A percentile compares a stretch with the other conserved stretches of the same genome.
Conservation (phyloP, 108 stramenopile species). For the Nitzschia putrida region DNA sequence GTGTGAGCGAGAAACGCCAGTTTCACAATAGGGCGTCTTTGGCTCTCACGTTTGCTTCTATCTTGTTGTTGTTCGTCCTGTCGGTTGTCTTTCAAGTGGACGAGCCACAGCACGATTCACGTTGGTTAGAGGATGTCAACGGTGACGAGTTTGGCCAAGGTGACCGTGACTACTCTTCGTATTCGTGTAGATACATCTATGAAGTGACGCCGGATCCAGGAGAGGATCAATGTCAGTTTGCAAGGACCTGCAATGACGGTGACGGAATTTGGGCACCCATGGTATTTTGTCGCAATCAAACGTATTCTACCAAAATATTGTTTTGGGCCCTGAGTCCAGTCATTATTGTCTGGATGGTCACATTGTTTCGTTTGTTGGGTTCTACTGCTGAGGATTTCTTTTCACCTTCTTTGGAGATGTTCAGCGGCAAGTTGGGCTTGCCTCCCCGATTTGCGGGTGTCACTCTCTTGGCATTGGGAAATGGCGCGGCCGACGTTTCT, state of each 20-base stretch:
- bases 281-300: constrained; percentile 62
- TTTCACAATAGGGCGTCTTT: constrained; percentile 39
- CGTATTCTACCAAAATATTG: constrained; percentile 37
- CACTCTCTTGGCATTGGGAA: constrained; percentile 93
- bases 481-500: constrained; percentile 95
- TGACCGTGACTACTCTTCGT: constrained; percentile 31
- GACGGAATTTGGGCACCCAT: constrained; percentile 65
- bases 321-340: constrained; percentile 58
- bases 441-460: constrained; percentile 96
- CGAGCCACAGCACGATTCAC: constrained; percentile 10
- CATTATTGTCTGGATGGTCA: constrained; percentile 65
- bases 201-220: constrained; percentile 36
- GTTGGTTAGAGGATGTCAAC: constrained; percentile 13
- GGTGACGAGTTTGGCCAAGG: neutral
- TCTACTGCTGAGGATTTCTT: constrained; percentile 96
- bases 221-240: constrained; percentile 68
- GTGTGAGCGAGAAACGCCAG: constrained; percentile 15
- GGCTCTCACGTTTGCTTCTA: constrained; percentile 21
- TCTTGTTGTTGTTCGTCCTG: constrained; percentile 25
- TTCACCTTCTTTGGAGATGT: constrained; percentile 88
- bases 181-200: constrained; percentile 52
- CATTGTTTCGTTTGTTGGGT: constrained; percentile 88
- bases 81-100: constrained; percentile 33
- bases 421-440: constrained; percentile 77
- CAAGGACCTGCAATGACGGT: constrained; percentile 69